phyloP scores from a whole-genome alignment of 768 basidiomycete genomes.

The Leccinellum rugosiceps region DNA sequence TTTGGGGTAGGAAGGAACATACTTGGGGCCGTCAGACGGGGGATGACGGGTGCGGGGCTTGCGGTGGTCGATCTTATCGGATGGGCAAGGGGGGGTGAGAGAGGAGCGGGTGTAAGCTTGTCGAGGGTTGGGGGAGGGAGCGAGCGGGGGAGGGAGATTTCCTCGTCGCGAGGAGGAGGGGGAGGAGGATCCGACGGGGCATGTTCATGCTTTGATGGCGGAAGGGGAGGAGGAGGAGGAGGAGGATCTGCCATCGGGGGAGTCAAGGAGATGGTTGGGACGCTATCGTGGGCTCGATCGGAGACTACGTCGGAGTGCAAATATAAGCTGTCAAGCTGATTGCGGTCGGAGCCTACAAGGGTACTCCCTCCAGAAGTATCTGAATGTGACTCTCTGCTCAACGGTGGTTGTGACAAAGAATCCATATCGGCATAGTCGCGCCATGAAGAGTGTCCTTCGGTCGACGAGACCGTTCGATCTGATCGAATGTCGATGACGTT shows the following conservation, averaged over 20 bases:
- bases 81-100: slow-evolving; percentile 37
- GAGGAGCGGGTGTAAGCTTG: slow-evolving; percentile 51
- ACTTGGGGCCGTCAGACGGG: slow-evolving; percentile 65
- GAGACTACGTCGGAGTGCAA: slow-evolving; percentile 10
- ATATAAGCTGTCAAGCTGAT: neutral
- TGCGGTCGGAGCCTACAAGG: slow-evolving; percentile 3
- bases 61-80: neutral
- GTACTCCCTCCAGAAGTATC: slow-evolving; percentile 18
- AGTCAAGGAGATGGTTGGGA: neutral
- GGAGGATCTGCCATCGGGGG: slow-evolving; percentile 6
- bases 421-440: slow-evolving; percentile 1
- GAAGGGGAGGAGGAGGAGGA: neutral
- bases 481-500: slow-evolving; percentile 26
- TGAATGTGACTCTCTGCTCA: slow-evolving; percentile 6
- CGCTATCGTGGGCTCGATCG: neutral
- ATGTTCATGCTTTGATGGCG: neutral
- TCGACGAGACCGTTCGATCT: neutral
- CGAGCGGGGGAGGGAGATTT: slow-evolving; percentile 39
- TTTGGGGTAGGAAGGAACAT: slow-evolving; percentile 91
- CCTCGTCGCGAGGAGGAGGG: slow-evolving; percentile 10
- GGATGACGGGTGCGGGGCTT: slow-evolving; percentile 42
- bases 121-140: slow-evolving; percentile 40
- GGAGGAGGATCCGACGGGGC: neutral
- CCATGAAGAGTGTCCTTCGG: neutral
- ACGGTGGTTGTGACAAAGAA: slow-evolving; percentile 1